A percentile compares a stretch with the other conserved stretches of the same genome.
These are phyloP conservation scores for Quercus lobata DNA, from an alignment of 331 rosid species.

Conservation along the genomic window DNA sequence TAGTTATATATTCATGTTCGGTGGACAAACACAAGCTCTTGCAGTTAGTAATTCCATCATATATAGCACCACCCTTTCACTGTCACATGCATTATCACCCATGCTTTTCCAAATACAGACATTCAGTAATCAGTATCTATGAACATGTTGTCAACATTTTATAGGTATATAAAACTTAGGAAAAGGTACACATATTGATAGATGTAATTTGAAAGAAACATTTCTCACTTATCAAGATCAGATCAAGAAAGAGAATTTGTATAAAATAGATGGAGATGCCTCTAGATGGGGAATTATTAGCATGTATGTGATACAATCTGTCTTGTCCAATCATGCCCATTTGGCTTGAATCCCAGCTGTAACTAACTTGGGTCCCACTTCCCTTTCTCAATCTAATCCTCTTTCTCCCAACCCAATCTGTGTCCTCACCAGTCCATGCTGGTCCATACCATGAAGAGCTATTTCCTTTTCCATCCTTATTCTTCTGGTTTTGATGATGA, in stretches of 20 bases:
- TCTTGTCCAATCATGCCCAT: slow-evolving; percentile 56
- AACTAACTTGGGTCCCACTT: slow-evolving; percentile 41
- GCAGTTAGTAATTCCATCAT: slow-evolving; percentile 2
- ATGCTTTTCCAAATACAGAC: slow-evolving; percentile 31
- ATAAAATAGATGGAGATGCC: slow-evolving; percentile 24
- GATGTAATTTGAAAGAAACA: slow-evolving; percentile 24
- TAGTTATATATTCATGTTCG: neutral
- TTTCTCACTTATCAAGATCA: slow-evolving; percentile 52
- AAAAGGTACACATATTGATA: slow-evolving; percentile 21
- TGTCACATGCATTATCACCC: slow-evolving; percentile 22
- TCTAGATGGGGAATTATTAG: slow-evolving; percentile 46
- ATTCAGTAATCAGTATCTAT: slow-evolving; percentile 39
- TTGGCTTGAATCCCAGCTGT: slow-evolving; percentile 57
- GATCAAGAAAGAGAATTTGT: slow-evolving; percentile 48
- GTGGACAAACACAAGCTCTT: neutral
- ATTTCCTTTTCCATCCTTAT: slow-evolving; percentile 30
- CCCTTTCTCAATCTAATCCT: slow-evolving; percentile 1
- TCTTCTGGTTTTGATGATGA: slow-evolving; percentile 22
- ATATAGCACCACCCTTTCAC: slow-evolving; percentile 11
- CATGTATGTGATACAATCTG: slow-evolving; percentile 40
- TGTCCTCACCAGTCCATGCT: slow-evolving; percentile 32
- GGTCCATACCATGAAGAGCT: slow-evolving; percentile 26
- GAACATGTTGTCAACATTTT: slow-evolving; percentile 22
- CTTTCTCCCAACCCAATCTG: slow-evolving; percentile 27
- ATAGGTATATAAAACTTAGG: slow-evolving; percentile 25